Evolutionary conservation across 139 green algal species (phyloP).

Genomic region (Limnomonas spitsbergensis): DNA sequence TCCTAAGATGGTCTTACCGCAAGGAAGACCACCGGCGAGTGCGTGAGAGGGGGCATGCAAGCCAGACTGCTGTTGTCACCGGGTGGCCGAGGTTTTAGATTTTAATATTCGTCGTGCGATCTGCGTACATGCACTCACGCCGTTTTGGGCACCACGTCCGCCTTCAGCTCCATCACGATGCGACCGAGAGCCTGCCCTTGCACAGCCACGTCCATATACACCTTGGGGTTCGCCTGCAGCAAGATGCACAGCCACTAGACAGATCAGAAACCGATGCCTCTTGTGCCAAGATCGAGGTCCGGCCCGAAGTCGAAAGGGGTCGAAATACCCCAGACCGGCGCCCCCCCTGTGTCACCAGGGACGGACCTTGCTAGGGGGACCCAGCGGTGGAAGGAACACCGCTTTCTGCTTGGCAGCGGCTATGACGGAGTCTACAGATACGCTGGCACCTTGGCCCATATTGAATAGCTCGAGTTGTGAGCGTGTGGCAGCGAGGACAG

Average conservation of each 20-base stretch:
- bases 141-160: slow-evolving; percentile 13
- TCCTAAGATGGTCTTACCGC: too few species aligned
- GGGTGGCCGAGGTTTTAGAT: too few species aligned
- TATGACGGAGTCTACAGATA: background rate
- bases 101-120: too few species aligned
- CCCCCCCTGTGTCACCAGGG: too few species aligned
- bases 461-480: background rate
- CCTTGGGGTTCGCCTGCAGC: background rate
- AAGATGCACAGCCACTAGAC: background rate
- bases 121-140: slow-evolving; percentile 10
- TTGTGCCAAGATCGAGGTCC: too few species aligned
- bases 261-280: background rate
- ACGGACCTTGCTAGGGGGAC: background rate
- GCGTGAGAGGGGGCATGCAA: too few species aligned
- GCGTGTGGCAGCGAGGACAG: too few species aligned
- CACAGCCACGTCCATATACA: slow-evolving; percentile 8
- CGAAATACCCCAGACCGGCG: too few species aligned
- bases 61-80: too few species aligned
- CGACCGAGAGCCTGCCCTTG: slow-evolving; percentile 6
- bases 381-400: slow-evolving; percentile 5
- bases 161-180: slow-evolving; percentile 13
- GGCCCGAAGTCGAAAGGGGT: too few species aligned
- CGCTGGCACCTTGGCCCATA: slow-evolving; percentile 3
- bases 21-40: too few species aligned
- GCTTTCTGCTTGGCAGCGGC: background rate